Evolutionary conservation across 371 early-diverging fungal species (phyloP), one percentile per base, ranked within the genome.

Genomic region (Furculomyces boomerangus): DNA sequence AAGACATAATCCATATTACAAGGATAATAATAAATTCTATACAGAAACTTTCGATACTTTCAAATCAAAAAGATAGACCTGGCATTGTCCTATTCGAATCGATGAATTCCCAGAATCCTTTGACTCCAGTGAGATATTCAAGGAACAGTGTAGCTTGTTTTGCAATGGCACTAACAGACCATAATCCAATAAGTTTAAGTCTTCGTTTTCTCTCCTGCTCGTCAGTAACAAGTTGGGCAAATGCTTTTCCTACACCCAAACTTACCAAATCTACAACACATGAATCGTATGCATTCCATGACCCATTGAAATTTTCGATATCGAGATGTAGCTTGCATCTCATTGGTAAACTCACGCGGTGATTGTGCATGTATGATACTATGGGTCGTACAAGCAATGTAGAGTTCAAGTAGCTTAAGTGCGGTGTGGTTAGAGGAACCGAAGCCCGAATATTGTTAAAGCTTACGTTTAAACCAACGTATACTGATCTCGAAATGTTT

Each of bases 281-380:
- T 1, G 90, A 84, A 43, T 89, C 86, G 61, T 87, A 88, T 1
- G 86, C 71, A 0, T 84, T 84, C 93, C 93, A 94, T 0, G 92
- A 74, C 16, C 97, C 97, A 63, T 93, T 84, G 66, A 93, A 93
- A 56, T 92, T 83, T 47, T 68, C 86, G 46, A 86, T 56, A 53
- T 81, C 79, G 71, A 88, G 75, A 25, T 80, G 78, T 8, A 88
- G 72, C 44, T 80, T 78, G 57, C 84, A 83, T 24, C 80, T 74
- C 62, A 94, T 78, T 1, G 90, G 86, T 2, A 89, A 81, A 40
- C 77, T 75, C 0, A 88, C 88, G 30, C 86, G 78, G 67, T 92
- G 86, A 14, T 83, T 78, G 61, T 93, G 92, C 76, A 97, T 85
- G 60, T 85, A 97, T 1, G 84, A 93, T 0, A 94, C 88, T n/a